These are phyloP conservation scores for Antitrichia curtipendula DNA, from an alignment of 225 moss, liverwort and hornwort genomes.

Conservation along the genomic window DNA sequence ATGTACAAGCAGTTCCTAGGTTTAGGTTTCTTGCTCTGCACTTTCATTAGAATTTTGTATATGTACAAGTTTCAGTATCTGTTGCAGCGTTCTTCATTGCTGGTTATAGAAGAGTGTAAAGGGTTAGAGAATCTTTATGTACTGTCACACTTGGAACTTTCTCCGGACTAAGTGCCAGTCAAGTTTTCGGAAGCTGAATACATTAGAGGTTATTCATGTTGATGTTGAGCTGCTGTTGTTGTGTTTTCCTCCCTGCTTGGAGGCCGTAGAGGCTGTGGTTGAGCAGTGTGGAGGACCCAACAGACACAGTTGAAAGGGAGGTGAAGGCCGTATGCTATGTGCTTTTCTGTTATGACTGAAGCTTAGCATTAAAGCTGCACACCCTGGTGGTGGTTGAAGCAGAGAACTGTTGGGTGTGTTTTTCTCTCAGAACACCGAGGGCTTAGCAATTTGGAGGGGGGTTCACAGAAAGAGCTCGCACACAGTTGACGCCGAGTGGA, in stretches of 20 bases:
- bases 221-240: too few relatives aligned
- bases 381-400: background rate
- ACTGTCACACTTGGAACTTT: too few relatives aligned
- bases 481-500: background rate
- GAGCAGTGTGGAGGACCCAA: too few relatives aligned
- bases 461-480: background rate
- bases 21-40: background rate
- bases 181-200: too few relatives aligned
- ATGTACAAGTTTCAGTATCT: background rate
- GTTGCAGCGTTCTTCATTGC: background rate
- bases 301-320: too few relatives aligned
- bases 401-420: background rate
- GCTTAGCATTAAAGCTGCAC: background rate
- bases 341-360: background rate
- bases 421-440: background rate
- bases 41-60: background rate
- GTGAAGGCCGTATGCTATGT: too few relatives aligned
- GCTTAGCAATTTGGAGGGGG: background rate
- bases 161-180: too few relatives aligned
- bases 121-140: background rate
- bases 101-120: background rate
- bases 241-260: too few relatives aligned
- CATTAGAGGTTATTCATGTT: too few relatives aligned
- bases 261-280: too few relatives aligned
- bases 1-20: too few relatives aligned